phyloP scores from a whole-genome alignment of 306 rosid species.

The Begonia masoniana region DNA sequence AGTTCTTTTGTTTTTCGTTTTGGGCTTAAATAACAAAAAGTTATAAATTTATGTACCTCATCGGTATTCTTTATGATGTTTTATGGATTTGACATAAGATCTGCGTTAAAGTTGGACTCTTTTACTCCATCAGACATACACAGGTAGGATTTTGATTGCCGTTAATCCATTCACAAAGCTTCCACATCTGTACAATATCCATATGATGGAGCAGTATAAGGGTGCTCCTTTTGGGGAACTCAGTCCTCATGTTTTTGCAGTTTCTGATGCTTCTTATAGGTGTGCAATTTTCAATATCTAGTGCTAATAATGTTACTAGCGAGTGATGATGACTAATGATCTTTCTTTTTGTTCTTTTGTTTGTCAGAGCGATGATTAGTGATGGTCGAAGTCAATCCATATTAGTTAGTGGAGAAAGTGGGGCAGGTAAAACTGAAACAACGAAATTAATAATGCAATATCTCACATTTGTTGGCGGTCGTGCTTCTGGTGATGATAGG shows the following conservation, averaged over 20 bases:
- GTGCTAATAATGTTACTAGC: no score
- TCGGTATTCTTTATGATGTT: no score
- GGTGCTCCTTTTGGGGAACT: conserved; percentile 95
- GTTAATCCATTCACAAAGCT: conserved; percentile 97
- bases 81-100: no score
- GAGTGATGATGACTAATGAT: no score
- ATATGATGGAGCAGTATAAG: conserved; percentile 94
- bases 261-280: conserved; percentile 95
- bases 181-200: conserved; percentile 77
- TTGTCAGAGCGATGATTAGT: conserved; percentile 86
- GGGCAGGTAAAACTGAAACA: conserved; percentile 98
- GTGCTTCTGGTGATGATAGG: conserved; percentile 69
- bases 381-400: conserved; percentile 84
- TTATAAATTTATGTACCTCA: no score
- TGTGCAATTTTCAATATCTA: conserved; percentile 14
- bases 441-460: conserved; percentile 96
- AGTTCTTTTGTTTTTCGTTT: no score
- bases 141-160: conserved; percentile 94
- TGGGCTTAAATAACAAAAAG: no score
- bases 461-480: conserved; percentile 95
- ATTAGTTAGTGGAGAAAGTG: conserved; percentile 98
- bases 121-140: conserved; percentile 56
- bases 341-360: conserved; percentile 14
- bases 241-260: conserved; percentile 96
- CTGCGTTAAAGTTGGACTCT: not conserved